Evolutionary conservation across 2,329 filamentous ascomycete species (phyloP).

Genomic region (Malbranchea cinnamomea): DNA sequence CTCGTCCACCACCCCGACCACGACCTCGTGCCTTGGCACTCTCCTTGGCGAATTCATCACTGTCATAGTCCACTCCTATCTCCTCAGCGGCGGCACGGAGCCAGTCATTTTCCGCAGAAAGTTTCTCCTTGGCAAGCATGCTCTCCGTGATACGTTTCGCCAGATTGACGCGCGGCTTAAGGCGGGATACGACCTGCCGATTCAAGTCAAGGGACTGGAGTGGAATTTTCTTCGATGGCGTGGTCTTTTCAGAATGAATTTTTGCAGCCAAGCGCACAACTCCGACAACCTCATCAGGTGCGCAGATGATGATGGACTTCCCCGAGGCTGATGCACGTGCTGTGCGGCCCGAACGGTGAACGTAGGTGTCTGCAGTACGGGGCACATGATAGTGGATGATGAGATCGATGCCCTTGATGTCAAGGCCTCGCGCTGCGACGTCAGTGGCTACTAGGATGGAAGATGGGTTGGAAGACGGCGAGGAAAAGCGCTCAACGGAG

Average conservation of each 20-base stretch:
- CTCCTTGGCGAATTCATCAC: slow-evolving; percentile 60
- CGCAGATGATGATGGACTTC: slow-evolving; percentile 74
- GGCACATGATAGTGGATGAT: slow-evolving; percentile 94
- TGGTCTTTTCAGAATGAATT: slow-evolving; percentile 52
- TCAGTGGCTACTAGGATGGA: slow-evolving; percentile 82
- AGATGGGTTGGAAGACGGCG: slow-evolving; percentile 35
- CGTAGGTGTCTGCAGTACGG: slow-evolving; percentile 79
- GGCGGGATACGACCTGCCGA: slow-evolving; percentile 56
- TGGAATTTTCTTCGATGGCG: slow-evolving; percentile 46
- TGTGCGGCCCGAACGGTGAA: slow-evolving; percentile 87
- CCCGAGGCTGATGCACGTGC: slow-evolving; percentile 68
- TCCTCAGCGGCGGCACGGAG: slow-evolving; percentile 75
- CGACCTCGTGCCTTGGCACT: slow-evolving; percentile 44
- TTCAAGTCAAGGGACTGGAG: slow-evolving; percentile 62
- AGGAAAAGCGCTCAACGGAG: slow-evolving; percentile 77
- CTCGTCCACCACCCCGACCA: slow-evolving; percentile 59
- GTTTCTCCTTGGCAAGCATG: slow-evolving; percentile 72
- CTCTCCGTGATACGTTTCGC: slow-evolving; percentile 82
- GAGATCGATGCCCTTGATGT: slow-evolving; percentile 78
- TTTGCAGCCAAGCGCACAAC: slow-evolving; percentile 74
- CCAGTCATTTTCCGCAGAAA: slow-evolving; percentile 70
- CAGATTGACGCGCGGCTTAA: slow-evolving; percentile 63
- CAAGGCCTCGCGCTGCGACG: slow-evolving; percentile 81
- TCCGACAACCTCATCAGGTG: slow-evolving; percentile 76
- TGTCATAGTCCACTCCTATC: slow-evolving; percentile 85